Conservation (phyloP, 169 alveolate species). For the Eimeria mitis region DNA sequence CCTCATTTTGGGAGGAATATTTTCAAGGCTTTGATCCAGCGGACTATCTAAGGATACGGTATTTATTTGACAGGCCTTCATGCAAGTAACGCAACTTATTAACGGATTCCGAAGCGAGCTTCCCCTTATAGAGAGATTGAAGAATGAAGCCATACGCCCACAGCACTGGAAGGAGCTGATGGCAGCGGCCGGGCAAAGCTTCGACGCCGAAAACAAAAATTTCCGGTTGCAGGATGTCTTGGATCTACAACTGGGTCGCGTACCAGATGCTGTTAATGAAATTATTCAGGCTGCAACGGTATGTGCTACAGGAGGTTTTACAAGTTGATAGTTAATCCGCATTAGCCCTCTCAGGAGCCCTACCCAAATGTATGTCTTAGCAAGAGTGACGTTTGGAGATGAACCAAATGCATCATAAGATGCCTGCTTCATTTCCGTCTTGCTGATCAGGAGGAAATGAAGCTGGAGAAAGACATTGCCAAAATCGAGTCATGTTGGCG, state of each 20-base stretch:
- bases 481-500: slow-evolving; percentile 95
- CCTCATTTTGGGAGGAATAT: neutral
- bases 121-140: slow-evolving; percentile 93
- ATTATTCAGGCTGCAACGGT: slow-evolving; percentile 94
- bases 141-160: slow-evolving; percentile 94
- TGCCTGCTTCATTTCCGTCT: neutral
- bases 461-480: slow-evolving; percentile 93
- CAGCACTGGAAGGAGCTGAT: slow-evolving; percentile 95
- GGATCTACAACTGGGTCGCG: slow-evolving; percentile 92
- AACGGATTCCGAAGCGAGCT: slow-evolving; percentile 91
- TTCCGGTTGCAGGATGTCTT: slow-evolving; percentile 90
- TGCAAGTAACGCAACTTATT: slow-evolving; percentile 90
- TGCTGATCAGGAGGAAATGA: slow-evolving; percentile 84
- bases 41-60: neutral
- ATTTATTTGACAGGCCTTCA: slow-evolving; percentile 84
- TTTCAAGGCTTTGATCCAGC: neutral
- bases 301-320: slow-evolving; percentile 29
- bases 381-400: neutral
- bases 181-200: slow-evolving; percentile 74
- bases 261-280: slow-evolving; percentile 94
- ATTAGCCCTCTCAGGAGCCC: neutral
- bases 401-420: neutral
- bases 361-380: neutral
- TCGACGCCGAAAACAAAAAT: slow-evolving; percentile 90
- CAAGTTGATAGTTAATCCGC: no score